Percentiles rank a stretch among this genome's conserved stretches.
These are phyloP conservation scores for Trametes maxima DNA, from an alignment of 768 basidiomycete genomes.

Conservation along the genomic window DNA sequence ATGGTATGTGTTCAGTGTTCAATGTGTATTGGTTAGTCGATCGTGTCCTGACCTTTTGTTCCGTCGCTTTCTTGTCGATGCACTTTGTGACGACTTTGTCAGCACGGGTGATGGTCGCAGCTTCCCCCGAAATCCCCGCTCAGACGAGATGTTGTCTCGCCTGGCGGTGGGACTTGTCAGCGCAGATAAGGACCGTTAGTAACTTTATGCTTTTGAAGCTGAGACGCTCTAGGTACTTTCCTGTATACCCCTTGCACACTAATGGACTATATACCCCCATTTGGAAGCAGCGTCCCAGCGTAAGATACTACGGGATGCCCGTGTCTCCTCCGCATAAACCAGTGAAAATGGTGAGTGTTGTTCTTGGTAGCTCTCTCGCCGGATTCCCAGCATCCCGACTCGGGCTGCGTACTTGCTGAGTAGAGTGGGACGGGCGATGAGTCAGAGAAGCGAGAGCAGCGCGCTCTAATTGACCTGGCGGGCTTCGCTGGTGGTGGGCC, in stretches of 20 bases:
- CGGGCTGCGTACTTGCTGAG: background rate
- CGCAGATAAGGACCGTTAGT: conserved; percentile 50
- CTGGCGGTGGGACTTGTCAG: conserved; percentile 65
- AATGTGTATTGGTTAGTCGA: background rate
- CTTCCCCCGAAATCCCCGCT: conserved; percentile 68
- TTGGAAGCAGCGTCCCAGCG: background rate
- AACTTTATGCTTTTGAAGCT: background rate
- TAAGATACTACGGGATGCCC: background rate
- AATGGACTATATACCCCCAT: conserved; percentile 13
- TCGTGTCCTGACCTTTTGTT: background rate
- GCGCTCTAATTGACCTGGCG: background rate
- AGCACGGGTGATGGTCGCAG: conserved; percentile 64
- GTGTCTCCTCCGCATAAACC: background rate
- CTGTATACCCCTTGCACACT: conserved; percentile 10
- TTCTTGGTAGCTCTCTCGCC: background rate
- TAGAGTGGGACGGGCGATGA: background rate
- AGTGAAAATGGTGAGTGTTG: background rate
- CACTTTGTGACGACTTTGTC: background rate
- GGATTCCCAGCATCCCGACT: background rate
- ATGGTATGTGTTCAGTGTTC: conserved; percentile 47
- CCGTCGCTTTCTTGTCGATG: background rate
- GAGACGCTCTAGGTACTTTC: background rate
- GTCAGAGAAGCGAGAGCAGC: background rate
- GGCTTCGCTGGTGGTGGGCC: background rate
- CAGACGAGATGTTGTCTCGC: conserved; percentile 66